These are phyloP conservation scores for Lycium barbarum DNA, from an alignment of 257 asterid species.

Conservation along the genomic window DNA sequence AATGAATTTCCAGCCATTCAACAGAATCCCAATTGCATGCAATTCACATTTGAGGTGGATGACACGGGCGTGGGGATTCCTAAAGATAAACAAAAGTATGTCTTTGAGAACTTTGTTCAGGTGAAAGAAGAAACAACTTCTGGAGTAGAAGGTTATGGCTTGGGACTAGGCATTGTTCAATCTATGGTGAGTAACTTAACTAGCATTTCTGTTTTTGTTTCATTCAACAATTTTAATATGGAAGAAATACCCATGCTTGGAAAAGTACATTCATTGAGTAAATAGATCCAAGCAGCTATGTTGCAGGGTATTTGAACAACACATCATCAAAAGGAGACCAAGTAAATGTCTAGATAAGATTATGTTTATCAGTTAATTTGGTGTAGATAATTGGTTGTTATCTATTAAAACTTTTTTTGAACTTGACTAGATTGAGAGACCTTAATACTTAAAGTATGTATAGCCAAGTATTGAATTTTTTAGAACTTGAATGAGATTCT, in stretches of 20 bases:
- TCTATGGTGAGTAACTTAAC: slow-evolving; percentile 52
- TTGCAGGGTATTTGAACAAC: background rate
- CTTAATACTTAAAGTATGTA: background rate
- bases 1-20: slow-evolving; percentile 30
- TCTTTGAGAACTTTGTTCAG: slow-evolving; percentile 82
- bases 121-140: slow-evolving; percentile 59
- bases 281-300: background rate
- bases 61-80: slow-evolving; percentile 88
- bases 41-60: slow-evolving; percentile 66
- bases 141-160: slow-evolving; percentile 63
- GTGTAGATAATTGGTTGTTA: background rate
- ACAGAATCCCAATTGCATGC: slow-evolving; percentile 44
- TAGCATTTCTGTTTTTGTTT: background rate
- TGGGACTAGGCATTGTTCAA: slow-evolving; percentile 86
- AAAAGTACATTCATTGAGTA: background rate
- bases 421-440: background rate
- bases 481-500: background rate
- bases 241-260: background rate
- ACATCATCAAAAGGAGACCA: background rate
- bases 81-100: slow-evolving; percentile 58
- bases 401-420: background rate
- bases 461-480: background rate
- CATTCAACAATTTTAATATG: background rate
- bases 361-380: background rate
- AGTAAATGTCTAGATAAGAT: background rate